Base-by-base conservation (phyloP, 108 stramenopile genomes). In the Skeletonema marinoi region DNA sequence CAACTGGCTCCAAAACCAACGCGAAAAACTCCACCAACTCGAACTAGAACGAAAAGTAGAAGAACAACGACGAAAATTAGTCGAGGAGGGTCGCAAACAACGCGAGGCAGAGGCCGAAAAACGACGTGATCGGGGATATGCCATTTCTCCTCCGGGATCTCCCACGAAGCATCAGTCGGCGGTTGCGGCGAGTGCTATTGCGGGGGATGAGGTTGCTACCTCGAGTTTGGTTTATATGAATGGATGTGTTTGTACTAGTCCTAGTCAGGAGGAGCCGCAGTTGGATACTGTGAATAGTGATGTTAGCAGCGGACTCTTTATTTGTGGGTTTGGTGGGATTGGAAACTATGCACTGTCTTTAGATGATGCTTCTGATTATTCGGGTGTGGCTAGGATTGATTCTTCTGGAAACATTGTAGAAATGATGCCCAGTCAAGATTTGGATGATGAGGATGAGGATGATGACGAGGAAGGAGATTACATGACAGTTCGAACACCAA, bases 21-120 rank as follows among this genome's bases (percentile, higher is more conserved):
- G 84, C 21, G 84, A 85, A 17, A 60, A 73, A 73, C 48, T 81
- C 21, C 70, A 65, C n/a, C 73, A 75, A 54, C 38, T 78, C 32
- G 81, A 82, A 59, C 51, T 85, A 36, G 80, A 85, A 46, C 48
- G 80, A 38, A 71, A 85, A 17, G 84, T 85, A 10, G 80, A 85
- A 66, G 80, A 82, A 63, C 84, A 85, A 36, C 63, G 81, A 9
- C 44, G 77, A 54, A 77, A 69, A 39, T 56, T 85, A 11, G 66
- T 81, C 12, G 84, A 85, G 50, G 81, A 81, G 80, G 80, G 77
- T 29, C 51, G 82, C 21, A 71, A 60, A 62, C 78, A 78, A 33
- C 44, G 72, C n/a, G 76, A 64, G 19, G 60, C 32, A 33, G 78
- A 73, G 33, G 66, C 71, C 3, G 72, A 67, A 38, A 21, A 30